Percentiles rank a stretch among this genome's conserved stretches.
Conservation (phyloP, 495 filamentous ascomycete genomes). For the Filosporella fistucella region DNA sequence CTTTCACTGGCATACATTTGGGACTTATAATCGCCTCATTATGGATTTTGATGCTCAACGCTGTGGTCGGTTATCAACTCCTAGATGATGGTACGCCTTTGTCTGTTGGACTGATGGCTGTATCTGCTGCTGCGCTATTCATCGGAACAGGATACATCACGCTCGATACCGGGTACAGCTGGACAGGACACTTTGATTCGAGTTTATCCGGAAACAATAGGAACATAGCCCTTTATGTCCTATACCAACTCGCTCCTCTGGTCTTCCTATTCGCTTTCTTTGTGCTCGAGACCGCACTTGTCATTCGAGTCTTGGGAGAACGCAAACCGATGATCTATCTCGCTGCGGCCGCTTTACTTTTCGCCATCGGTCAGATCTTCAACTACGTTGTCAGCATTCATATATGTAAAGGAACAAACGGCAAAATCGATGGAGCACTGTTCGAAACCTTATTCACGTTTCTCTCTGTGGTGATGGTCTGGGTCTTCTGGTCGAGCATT, state of each 20-base stretch:
- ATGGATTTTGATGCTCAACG: constrained; percentile 92
- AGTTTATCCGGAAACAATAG: constrained; percentile 54
- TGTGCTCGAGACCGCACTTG: constrained; percentile 74
- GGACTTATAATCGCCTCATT: constrained; percentile 80
- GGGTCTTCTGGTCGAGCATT: constrained; percentile 98
- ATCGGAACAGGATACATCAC: constrained; percentile 94
- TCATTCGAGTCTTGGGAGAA: constrained; percentile 81
- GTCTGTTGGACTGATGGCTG: constrained; percentile 69
- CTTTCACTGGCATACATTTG: constrained; percentile 89
- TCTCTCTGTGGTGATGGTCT: constrained; percentile 72
- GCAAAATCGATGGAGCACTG: constrained; percentile 87
- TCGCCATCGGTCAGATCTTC: constrained; percentile 92
- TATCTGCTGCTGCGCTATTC: constrained; percentile 68
- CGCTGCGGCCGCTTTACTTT: constrained; percentile 65
- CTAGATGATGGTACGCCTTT: constrained; percentile 89
- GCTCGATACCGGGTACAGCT: constrained; percentile 85
- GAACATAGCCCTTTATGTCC: constrained; percentile 83
- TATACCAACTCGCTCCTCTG: constrained; percentile 88
- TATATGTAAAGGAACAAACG: constrained; percentile 74
- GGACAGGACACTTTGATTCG: constrained; percentile 70
- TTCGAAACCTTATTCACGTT: constrained; percentile 95
- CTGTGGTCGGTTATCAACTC: constrained; percentile 86
- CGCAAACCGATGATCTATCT: constrained; percentile 86
- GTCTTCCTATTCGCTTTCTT: constrained; percentile 84
- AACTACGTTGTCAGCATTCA: constrained; percentile 89